These are phyloP conservation scores for Amaranthus palmeri DNA, from an alignment of 148 eudicot species.

Conservation along the genomic window DNA sequence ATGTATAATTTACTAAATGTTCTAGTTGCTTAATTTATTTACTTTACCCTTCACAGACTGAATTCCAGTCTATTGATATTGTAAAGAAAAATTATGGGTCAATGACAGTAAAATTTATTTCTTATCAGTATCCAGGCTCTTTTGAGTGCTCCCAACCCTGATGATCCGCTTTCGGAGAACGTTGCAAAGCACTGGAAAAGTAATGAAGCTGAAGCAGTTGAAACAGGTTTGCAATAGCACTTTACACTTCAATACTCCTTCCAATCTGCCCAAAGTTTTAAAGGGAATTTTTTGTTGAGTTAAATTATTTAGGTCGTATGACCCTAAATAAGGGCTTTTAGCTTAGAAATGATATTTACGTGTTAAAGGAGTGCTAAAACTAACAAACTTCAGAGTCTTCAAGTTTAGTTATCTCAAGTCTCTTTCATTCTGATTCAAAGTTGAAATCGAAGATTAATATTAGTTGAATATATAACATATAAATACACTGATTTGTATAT, in stretches of 20 bases:
- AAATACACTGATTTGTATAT: too few species aligned
- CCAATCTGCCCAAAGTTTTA: not conserved
- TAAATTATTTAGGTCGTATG: too few species aligned
- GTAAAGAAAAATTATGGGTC: not conserved
- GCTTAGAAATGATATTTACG: too few species aligned
- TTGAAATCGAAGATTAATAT: too few species aligned
- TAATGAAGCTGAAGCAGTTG: slow-evolving; percentile 91
- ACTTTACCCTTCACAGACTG: not conserved
- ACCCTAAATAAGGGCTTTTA: too few species aligned
- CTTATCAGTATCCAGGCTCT: slow-evolving; percentile 87
- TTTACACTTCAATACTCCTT: not conserved
- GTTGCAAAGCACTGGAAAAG: slow-evolving; percentile 96
- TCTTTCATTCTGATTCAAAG: too few species aligned
- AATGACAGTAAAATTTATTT: slow-evolving; percentile 14
- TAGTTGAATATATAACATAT: too few species aligned
- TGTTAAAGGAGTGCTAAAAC: too few species aligned
- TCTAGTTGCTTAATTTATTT: not conserved
- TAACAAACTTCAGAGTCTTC: too few species aligned
- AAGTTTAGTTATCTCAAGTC: too few species aligned
- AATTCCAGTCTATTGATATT: not conserved
- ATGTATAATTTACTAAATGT: not conserved
- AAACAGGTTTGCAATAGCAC: slow-evolving; percentile 55
- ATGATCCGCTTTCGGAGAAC: slow-evolving; percentile 96
- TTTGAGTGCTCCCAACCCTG: slow-evolving; percentile 98
- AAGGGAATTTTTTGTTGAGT: too few species aligned